Percentiles rank a stretch among this genome's conserved stretches.
These are phyloP conservation scores for Escovopsis sp. DNA, from an alignment of 2,329 filamentous ascomycete genomes.

Conservation along the genomic window DNA sequence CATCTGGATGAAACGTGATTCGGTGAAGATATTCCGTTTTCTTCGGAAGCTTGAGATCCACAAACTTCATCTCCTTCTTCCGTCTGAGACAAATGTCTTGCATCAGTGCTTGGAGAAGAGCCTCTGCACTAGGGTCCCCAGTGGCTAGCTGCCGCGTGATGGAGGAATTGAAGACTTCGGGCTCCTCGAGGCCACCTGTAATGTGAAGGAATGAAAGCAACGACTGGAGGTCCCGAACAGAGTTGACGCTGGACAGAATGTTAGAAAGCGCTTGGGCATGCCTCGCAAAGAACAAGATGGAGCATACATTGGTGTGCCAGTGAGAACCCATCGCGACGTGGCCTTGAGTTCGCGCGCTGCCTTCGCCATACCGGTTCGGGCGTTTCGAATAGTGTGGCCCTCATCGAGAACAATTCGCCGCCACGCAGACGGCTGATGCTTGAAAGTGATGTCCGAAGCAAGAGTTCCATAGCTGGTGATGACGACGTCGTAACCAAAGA, in stretches of 20 bases:
- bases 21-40: slow-evolving; percentile 66
- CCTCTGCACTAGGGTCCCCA: slow-evolving; percentile 41
- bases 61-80: slow-evolving; percentile 76
- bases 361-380: slow-evolving; percentile 53
- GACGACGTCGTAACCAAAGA: slow-evolving; percentile 57
- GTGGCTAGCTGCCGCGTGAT: slow-evolving; percentile 47
- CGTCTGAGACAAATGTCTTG: slow-evolving; percentile 65
- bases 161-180: slow-evolving; percentile 54
- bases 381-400: slow-evolving; percentile 69
- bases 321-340: slow-evolving; percentile 62
- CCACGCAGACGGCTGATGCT: slow-evolving; percentile 39
- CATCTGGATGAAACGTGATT: slow-evolving; percentile 57
- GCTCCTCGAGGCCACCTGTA: slow-evolving; percentile 57
- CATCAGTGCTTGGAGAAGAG: slow-evolving; percentile 62
- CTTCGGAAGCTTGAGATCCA: slow-evolving; percentile 63
- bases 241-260: slow-evolving; percentile 46
- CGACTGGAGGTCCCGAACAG: slow-evolving; percentile 65
- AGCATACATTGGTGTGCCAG: slow-evolving; percentile 62
- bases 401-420: slow-evolving; percentile 69
- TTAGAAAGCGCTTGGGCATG: neutral
- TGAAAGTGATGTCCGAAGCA: slow-evolving; percentile 33
- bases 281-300: neutral
- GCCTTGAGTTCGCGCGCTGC: slow-evolving; percentile 54
- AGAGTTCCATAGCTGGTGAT: slow-evolving; percentile 76
- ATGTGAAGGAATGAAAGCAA: slow-evolving; percentile 64